A percentile compares a stretch with the other conserved stretches of the same genome.
These are phyloP conservation scores for Alloteropsis semialata DNA, from an alignment of 176 grass and related monocot genomes.

Conservation along the genomic window DNA sequence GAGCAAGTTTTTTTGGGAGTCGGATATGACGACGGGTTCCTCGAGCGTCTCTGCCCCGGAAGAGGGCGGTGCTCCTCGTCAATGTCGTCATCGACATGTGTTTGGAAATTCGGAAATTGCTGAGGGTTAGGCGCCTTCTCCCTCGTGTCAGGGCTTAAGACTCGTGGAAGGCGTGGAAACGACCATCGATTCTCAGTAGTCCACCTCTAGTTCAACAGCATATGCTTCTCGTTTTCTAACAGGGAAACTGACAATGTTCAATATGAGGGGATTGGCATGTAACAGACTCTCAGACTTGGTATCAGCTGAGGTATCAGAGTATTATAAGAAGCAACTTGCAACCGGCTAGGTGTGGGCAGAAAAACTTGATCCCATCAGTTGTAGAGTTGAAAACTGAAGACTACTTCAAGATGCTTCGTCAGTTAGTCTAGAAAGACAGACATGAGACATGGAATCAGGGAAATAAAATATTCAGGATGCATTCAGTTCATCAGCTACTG, in stretches of 20 bases:
- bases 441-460: background rate
- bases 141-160: slow-evolving; percentile 3
- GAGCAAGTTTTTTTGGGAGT: background rate
- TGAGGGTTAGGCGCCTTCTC: too few relatives aligned
- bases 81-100: slow-evolving; percentile 35
- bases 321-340: background rate
- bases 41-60: background rate
- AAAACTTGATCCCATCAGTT: background rate
- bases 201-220: background rate
- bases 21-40: background rate
- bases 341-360: background rate
- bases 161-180: background rate
- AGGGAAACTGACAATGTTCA: background rate
- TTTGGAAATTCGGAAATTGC: slow-evolving; percentile 33
- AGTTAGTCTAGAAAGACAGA: background rate
- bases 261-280: background rate
- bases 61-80: slow-evolving; percentile 2
- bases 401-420: background rate
- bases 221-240: background rate
- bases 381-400: background rate
- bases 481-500: background rate
- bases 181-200: background rate
- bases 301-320: background rate
- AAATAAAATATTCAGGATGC: background rate
- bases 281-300: background rate